These are phyloP conservation scores for Carex scoparia DNA, from an alignment of 176 grass and related monocot species.

Conservation along the genomic window DNA sequence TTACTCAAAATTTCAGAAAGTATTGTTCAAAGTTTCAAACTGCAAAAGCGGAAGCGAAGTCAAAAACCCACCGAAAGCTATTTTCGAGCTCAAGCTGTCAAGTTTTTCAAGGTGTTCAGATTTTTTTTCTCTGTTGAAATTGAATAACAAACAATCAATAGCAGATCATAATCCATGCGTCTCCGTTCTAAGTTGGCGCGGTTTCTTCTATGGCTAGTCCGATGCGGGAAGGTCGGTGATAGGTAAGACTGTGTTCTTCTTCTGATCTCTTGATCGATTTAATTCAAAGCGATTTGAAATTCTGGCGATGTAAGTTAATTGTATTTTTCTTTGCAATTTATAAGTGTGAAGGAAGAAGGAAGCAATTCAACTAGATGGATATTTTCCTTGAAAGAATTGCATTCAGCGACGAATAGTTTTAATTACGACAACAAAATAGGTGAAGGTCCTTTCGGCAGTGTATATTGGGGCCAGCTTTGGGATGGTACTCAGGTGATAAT, in stretches of 20 bases:
- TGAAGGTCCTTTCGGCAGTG: slow-evolving; percentile 56
- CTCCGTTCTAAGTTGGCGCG: slow-evolving; percentile 38
- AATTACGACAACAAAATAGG: slow-evolving; percentile 90
- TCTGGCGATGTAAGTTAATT: background rate
- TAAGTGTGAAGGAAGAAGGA: slow-evolving; percentile 37
- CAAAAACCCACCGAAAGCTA: slow-evolving; percentile 4
- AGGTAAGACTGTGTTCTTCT: slow-evolving; percentile 35
- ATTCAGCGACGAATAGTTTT: slow-evolving; percentile 71
- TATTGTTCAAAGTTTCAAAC: background rate
- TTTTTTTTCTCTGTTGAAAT: background rate
- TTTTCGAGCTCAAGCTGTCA: background rate
- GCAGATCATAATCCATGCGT: slow-evolving; percentile 6
- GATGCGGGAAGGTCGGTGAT: slow-evolving; percentile 35
- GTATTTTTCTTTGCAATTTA: background rate
- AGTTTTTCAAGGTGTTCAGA: background rate
- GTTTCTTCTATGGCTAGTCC: slow-evolving; percentile 47
- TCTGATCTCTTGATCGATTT: background rate
- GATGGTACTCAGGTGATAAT: slow-evolving; percentile 67
- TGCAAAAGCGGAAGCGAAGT: background rate
- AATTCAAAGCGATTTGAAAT: background rate
- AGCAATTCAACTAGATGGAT: slow-evolving; percentile 48
- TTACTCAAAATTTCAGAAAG: background rate
- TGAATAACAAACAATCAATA: background rate
- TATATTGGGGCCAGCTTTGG: slow-evolving; percentile 91
- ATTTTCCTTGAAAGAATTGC: slow-evolving; percentile 67